Evolutionary conservation across 2,329 filamentous ascomycete genomes (phyloP).

Genomic region (Teratosphaeria gauchensis): DNA sequence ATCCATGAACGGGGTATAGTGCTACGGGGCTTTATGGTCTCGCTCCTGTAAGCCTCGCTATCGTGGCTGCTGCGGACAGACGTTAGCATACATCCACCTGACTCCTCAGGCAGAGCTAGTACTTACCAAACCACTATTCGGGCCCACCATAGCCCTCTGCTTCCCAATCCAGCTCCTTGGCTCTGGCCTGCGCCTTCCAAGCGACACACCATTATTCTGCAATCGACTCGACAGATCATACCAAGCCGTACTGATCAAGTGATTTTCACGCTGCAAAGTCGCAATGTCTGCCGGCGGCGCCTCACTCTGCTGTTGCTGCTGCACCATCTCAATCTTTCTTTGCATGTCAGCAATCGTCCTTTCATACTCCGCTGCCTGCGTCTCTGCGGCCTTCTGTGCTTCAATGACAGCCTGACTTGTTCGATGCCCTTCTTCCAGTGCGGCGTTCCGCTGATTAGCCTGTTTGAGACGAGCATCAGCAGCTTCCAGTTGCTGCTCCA

Average conservation of each 20-base stretch:
- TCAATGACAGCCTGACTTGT: slow-evolving; percentile 5
- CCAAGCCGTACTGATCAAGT: slow-evolving; percentile 73
- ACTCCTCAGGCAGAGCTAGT: background rate
- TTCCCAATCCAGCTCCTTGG: slow-evolving; percentile 78
- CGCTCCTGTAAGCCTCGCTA: background rate
- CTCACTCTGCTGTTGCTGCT: slow-evolving; percentile 6
- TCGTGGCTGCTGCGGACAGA: background rate
- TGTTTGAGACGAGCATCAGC: slow-evolving; percentile 24
- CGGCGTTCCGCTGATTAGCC: slow-evolving; percentile 20
- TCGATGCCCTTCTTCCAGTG: slow-evolving; percentile 19
- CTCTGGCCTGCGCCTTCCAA: slow-evolving; percentile 64
- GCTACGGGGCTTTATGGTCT: background rate
- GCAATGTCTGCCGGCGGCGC: slow-evolving; percentile 41
- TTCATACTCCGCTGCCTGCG: slow-evolving; percentile 18
- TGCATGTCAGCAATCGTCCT: slow-evolving; percentile 19
- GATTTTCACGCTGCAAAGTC: slow-evolving; percentile 67
- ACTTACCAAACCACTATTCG: slow-evolving; percentile 5
- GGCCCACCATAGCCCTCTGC: slow-evolving; percentile 50
- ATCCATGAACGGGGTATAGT: background rate
- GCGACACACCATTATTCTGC: slow-evolving; percentile 72
- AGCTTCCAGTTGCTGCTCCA: slow-evolving; percentile 24
- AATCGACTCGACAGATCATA: slow-evolving; percentile 70
- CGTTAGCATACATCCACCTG: background rate
- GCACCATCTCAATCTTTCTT: slow-evolving; percentile 18
- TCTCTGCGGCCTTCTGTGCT: slow-evolving; percentile 10